Conservation (phyloP, 768 basidiomycete genomes). For the Suillus tomentosus region DNA sequence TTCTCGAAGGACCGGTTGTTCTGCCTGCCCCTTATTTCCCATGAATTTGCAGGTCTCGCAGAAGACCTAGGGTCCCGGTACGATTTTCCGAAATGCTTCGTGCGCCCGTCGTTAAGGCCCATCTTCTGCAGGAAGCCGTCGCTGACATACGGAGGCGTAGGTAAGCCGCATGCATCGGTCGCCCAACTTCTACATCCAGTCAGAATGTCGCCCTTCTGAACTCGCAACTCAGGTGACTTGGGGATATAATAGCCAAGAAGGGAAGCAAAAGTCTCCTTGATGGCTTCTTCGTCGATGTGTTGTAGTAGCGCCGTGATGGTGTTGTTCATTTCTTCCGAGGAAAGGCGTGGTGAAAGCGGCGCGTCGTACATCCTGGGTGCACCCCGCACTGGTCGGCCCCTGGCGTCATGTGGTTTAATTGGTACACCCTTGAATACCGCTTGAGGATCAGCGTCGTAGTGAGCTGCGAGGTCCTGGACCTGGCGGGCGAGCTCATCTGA, state of each 20-base stretch:
- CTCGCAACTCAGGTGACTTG: slow-evolving; percentile 49
- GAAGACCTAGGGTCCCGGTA: background rate
- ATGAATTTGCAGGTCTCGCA: slow-evolving; percentile 4
- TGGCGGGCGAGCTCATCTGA: slow-evolving; percentile 48
- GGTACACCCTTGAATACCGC: slow-evolving; percentile 32
- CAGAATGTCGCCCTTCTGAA: slow-evolving; percentile 45
- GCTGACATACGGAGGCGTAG: slow-evolving; percentile 52
- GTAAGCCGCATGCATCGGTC: slow-evolving; percentile 52
- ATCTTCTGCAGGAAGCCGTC: slow-evolving; percentile 45
- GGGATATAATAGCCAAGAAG: slow-evolving; percentile 73
- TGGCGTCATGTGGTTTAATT: background rate
- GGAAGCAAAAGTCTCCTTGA: slow-evolving; percentile 64
- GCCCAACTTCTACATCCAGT: slow-evolving; percentile 67
- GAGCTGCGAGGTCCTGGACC: slow-evolving; percentile 45
- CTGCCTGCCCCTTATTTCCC: slow-evolving; percentile 11
- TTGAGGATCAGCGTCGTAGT: slow-evolving; percentile 47
- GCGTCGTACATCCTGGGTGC: slow-evolving; percentile 17
- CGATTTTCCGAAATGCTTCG: slow-evolving; percentile 23
- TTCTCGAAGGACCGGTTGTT: background rate
- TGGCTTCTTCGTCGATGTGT: slow-evolving; percentile 48
- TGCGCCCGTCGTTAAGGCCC: slow-evolving; percentile 36
- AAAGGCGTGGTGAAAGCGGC: slow-evolving; percentile 16
- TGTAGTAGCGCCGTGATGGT: slow-evolving; percentile 33
- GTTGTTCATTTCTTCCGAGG: slow-evolving; percentile 29
- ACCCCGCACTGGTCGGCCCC: slow-evolving; percentile 8